Percentiles rank a stretch among this genome's conserved stretches.
Evolutionary conservation across 441 rosid genomes (phyloP).

Genomic region (Eutrema salsugineum): DNA sequence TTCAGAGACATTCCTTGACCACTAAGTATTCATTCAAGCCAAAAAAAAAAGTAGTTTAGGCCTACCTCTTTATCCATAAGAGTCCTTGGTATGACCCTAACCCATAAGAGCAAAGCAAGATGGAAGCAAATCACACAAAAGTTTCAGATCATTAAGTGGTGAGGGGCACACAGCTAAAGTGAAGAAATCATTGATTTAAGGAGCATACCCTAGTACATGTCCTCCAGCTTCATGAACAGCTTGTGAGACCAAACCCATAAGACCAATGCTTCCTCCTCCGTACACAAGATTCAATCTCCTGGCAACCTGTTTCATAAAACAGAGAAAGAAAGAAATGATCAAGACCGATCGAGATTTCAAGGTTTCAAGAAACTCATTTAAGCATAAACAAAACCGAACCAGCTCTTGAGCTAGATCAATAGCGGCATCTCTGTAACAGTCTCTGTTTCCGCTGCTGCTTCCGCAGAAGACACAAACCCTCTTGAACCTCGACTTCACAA

Average conservation of each 20-base stretch:
- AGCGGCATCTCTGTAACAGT: conserved; percentile 81
- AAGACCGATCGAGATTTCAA: conserved; percentile 12
- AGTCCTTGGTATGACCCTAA: conserved; percentile 90
- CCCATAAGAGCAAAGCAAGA: not conserved
- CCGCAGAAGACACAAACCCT: conserved; percentile 94
- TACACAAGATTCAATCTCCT: conserved; percentile 79
- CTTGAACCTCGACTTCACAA: conserved; percentile 62
- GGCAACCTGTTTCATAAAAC: conserved; percentile 43
- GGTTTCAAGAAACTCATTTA: not conserved
- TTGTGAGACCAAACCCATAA: conserved; percentile 91
- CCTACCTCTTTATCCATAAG: conserved; percentile 88
- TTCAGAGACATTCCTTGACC: conserved; percentile 4
- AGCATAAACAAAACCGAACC: conserved; percentile 34
- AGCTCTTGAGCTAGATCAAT: conserved; percentile 81
- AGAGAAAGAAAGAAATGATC: not conserved
- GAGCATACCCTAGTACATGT: conserved; percentile 75
- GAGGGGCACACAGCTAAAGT: not conserved
- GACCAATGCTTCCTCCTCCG: conserved; percentile 96
- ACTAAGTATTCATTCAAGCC: not conserved
- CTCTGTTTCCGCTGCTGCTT: conserved; percentile 84
- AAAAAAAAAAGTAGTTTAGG: not conserved
- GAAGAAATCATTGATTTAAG: not conserved
- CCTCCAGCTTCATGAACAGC: conserved; percentile 86
- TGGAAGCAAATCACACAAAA: conserved; percentile 10
- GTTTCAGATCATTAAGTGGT: not conserved